phyloP scores from a whole-genome alignment of 2,329 filamentous ascomycete genomes.

The Aphanoascus verrucosus region DNA sequence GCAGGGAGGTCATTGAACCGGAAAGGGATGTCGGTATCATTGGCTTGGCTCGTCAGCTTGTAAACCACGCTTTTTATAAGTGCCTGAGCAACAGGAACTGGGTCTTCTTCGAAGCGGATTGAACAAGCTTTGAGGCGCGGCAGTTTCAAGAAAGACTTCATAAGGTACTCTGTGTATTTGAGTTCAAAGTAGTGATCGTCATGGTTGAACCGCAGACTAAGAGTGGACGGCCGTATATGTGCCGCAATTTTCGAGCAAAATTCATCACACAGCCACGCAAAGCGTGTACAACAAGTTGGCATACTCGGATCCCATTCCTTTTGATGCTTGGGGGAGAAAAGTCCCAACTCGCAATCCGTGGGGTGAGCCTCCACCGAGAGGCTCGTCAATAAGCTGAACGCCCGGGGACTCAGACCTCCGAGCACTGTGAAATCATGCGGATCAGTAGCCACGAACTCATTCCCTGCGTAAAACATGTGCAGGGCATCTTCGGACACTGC shows the following conservation, averaged over 20 bases:
- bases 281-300: neutral
- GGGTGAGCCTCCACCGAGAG: neutral
- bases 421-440: neutral
- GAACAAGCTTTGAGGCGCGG: neutral
- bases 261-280: neutral
- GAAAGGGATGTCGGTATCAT: no score
- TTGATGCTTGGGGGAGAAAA: neutral
- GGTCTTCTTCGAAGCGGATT: constrained; percentile 16
- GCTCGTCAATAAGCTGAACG: neutral
- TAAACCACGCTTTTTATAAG: no score
- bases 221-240: neutral
- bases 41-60: no score
- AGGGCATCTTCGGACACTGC: neutral
- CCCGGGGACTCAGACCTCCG: neutral
- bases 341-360: neutral
- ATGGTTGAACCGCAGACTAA: neutral
- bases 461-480: neutral
- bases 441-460: neutral
- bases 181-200: neutral
- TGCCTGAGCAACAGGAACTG: no score
- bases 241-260: neutral
- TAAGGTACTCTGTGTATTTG: neutral
- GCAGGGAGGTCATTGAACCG: no score
- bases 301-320: neutral
- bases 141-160: neutral